Conservation (phyloP, 108 stramenopile genomes). For the Discostella stelligeroides region DNA sequence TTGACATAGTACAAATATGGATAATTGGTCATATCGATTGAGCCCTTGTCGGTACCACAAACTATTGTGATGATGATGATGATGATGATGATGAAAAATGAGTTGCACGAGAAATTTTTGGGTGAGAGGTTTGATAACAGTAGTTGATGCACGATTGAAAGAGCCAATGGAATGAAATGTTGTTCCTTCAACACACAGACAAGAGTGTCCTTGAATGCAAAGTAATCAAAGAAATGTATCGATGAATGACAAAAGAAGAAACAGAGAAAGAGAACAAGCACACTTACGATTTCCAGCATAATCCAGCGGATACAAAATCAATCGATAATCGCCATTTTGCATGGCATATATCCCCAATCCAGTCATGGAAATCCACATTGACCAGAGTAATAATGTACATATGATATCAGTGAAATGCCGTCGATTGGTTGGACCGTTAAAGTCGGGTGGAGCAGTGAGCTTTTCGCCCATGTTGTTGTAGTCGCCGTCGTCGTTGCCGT, state of each 20-base stretch:
- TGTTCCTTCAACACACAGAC: too few relatives aligned
- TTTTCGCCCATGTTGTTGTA: slow-evolving; percentile 47
- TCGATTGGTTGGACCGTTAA: slow-evolving; percentile 62
- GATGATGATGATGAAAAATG: not conserved
- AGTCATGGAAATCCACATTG: slow-evolving; percentile 67
- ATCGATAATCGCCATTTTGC: slow-evolving; percentile 61
- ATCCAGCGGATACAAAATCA: slow-evolving; percentile 73
- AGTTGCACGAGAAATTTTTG: not conserved
- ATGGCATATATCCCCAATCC: slow-evolving; percentile 64
- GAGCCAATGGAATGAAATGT: too few relatives aligned
- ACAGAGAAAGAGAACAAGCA: too few relatives aligned
- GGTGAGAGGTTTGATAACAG: not conserved
- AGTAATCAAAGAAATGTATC: too few relatives aligned
- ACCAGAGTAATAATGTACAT: slow-evolving; percentile 52
- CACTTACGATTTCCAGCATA: slow-evolving; percentile 61
- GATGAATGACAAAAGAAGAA: too few relatives aligned
- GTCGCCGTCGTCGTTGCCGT: not conserved
- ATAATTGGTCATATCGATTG: slow-evolving; percentile 62
- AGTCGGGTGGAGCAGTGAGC: slow-evolving; percentile 67
- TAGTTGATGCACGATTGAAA: slow-evolving; percentile 2
- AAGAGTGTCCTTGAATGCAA: too few relatives aligned
- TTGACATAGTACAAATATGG: slow-evolving; percentile 76
- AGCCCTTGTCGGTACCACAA: slow-evolving; percentile 69
- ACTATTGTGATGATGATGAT: slow-evolving; percentile 54
- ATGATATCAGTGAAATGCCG: slow-evolving; percentile 77